Percentiles rank a stretch among this genome's conserved stretches.
phyloP scores from a whole-genome alignment of 352 stramenopile genomes.

The Plasmopara halstedii region DNA sequence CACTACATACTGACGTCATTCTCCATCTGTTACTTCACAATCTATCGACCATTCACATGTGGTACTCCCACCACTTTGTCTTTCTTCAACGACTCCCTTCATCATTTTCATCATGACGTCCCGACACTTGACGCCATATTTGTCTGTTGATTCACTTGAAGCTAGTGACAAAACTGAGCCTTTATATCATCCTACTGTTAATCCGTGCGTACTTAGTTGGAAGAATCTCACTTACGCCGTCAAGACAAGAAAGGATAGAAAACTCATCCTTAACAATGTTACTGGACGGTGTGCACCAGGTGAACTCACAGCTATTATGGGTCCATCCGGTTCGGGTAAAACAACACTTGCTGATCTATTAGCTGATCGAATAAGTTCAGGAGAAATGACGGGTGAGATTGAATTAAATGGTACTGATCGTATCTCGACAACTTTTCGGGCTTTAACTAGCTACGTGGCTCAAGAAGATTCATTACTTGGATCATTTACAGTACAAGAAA shows the following conservation, averaged over 20 bases:
- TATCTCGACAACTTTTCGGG: background rate
- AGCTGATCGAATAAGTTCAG: background rate
- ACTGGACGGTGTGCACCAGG: background rate
- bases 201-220: background rate
- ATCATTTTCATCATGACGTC: background rate
- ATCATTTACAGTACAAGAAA: background rate
- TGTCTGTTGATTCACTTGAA: background rate
- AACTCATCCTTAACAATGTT: background rate
- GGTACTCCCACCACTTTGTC: no score
- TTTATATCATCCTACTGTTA: background rate
- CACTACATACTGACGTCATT: no score
- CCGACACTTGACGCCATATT: background rate
- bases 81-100: no score
- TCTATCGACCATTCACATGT: no score
- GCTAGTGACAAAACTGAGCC: background rate
- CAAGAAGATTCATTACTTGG: background rate
- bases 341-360: background rate
- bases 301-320: background rate
- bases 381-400: background rate
- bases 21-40: no score
- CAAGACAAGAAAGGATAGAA: background rate
- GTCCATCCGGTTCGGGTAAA: background rate
- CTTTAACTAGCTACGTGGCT: background rate
- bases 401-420: background rate
- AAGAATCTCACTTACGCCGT: background rate